Conservation (phyloP, 1,139 yeast species). For the Blastobotrys proliferans region DNA sequence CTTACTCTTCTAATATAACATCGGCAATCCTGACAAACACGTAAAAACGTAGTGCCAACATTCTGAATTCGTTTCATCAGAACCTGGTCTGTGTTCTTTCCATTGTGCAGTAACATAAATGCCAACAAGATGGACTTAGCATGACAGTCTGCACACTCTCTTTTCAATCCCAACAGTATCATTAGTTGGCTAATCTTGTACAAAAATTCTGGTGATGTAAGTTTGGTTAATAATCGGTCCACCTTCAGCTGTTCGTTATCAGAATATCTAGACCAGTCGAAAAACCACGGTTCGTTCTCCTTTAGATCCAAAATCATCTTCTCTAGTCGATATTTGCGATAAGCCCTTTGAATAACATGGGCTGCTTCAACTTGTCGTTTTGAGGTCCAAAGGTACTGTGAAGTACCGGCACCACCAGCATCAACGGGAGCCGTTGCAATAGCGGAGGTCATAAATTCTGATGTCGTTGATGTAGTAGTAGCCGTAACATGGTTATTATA, state of each 20-base stretch:
- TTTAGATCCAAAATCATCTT: slow-evolving; percentile 14
- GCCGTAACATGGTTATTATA: no score
- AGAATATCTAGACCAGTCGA: slow-evolving; percentile 18
- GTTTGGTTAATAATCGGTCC: slow-evolving; percentile 3
- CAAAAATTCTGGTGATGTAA: slow-evolving; percentile 12
- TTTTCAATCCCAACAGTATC: slow-evolving; percentile 16
- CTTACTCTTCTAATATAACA: slow-evolving; percentile 22
- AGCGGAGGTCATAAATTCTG: no score
- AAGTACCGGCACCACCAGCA: neutral
- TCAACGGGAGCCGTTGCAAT: neutral
- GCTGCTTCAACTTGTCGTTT: slow-evolving; percentile 9
- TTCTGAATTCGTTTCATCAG: slow-evolving; percentile 17
- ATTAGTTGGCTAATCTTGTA: slow-evolving; percentile 17
- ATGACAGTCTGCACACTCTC: slow-evolving; percentile 21
- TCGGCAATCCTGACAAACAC: slow-evolving; percentile 20
- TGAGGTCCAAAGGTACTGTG: neutral
- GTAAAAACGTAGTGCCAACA: slow-evolving; percentile 22
- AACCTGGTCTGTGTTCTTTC: slow-evolving; percentile 14
- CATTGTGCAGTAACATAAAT: slow-evolving; percentile 24
- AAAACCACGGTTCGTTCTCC: slow-evolving; percentile 22
- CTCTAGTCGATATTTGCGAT: slow-evolving; percentile 18
- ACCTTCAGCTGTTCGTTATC: slow-evolving; percentile 7
- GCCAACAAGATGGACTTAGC: slow-evolving; percentile 27
- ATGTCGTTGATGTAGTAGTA: no score
- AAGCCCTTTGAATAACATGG: slow-evolving; percentile 20